A percentile compares a stretch with the other conserved stretches of the same genome.
phyloP scores from a whole-genome alignment of 495 filamentous ascomycete genomes.

The Amniculicola lignicola region DNA sequence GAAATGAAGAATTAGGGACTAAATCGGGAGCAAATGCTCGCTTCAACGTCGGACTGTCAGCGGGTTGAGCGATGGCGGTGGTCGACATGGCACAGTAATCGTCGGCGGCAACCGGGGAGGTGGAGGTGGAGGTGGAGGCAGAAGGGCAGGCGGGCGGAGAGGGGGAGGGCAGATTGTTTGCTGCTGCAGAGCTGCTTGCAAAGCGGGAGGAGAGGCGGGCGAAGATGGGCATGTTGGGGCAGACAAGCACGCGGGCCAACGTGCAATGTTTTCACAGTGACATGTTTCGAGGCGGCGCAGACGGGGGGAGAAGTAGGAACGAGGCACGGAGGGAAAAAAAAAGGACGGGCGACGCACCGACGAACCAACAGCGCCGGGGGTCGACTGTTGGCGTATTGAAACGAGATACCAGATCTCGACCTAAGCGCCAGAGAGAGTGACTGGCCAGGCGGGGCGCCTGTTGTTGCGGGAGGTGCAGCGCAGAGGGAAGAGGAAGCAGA shows the following conservation, averaged over 20 bases:
- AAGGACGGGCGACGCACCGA: slow-evolving; percentile 29
- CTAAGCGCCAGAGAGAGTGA: slow-evolving; percentile 35
- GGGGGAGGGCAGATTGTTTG: background rate
- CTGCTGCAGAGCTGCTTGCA: background rate
- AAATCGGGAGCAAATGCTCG: slow-evolving; percentile 33
- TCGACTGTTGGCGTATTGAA: slow-evolving; percentile 26
- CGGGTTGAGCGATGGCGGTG: slow-evolving; percentile 21
- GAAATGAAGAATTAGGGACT: slow-evolving; percentile 31
- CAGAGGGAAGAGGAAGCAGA: background rate
- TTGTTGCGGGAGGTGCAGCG: slow-evolving; percentile 15
- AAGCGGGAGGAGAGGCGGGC: background rate
- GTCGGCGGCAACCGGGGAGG: background rate
- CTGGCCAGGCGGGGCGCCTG: slow-evolving; percentile 32
- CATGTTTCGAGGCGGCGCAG: slow-evolving; percentile 9
- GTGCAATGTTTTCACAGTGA: slow-evolving; percentile 11
- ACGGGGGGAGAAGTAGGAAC: slow-evolving; percentile 8
- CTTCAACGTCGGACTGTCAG: slow-evolving; percentile 39
- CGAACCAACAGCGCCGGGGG: slow-evolving; percentile 20
- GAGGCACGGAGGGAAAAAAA: slow-evolving; percentile 28
- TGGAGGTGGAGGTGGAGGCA: background rate
- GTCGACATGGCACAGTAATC: slow-evolving; percentile 24
- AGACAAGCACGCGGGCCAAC: background rate
- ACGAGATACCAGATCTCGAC: slow-evolving; percentile 37
- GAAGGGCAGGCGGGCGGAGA: background rate
- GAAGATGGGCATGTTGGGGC: background rate